Percentiles rank a stretch among this genome's conserved stretches.
Evolutionary conservation across 305 asterid species (phyloP).

Genomic region (Fraxinus paxiana): DNA sequence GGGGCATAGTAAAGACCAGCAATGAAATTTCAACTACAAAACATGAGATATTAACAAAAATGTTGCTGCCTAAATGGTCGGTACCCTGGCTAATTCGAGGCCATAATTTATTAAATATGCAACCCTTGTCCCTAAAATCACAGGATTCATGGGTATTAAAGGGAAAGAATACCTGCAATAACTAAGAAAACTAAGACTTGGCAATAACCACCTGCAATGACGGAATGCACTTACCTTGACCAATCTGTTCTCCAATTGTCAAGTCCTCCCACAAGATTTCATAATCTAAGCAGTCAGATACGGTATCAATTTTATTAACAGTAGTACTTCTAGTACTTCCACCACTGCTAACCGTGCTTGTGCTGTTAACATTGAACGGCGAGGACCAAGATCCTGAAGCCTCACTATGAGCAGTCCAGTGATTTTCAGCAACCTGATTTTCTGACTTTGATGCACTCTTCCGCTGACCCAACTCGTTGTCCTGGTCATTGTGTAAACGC

Average conservation of each 20-base stretch:
- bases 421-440: conserved; percentile 43
- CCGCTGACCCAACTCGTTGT: conserved; percentile 46
- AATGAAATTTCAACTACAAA: background rate
- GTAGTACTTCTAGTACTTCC: conserved; percentile 74
- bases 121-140: background rate
- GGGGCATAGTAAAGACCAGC: background rate
- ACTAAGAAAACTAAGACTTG: background rate
- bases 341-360: conserved; percentile 83
- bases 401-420: conserved; percentile 43
- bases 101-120: background rate
- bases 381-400: conserved; percentile 83
- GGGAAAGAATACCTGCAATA: background rate
- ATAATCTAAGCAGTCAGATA: conserved; percentile 69
- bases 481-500: conserved; percentile 62
- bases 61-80: background rate
- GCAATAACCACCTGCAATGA: conserved; percentile 4
- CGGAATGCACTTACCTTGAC: conserved; percentile 62
- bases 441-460: conserved; percentile 44
- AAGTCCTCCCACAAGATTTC: conserved; percentile 95
- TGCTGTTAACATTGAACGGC: conserved; percentile 65
- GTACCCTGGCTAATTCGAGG: background rate
- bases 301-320: conserved; percentile 63
- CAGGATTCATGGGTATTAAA: background rate
- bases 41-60: background rate
- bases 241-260: conserved; percentile 84